Conservation (phyloP, 495 filamentous ascomycete species). For the Cladorrhinum samala region DNA sequence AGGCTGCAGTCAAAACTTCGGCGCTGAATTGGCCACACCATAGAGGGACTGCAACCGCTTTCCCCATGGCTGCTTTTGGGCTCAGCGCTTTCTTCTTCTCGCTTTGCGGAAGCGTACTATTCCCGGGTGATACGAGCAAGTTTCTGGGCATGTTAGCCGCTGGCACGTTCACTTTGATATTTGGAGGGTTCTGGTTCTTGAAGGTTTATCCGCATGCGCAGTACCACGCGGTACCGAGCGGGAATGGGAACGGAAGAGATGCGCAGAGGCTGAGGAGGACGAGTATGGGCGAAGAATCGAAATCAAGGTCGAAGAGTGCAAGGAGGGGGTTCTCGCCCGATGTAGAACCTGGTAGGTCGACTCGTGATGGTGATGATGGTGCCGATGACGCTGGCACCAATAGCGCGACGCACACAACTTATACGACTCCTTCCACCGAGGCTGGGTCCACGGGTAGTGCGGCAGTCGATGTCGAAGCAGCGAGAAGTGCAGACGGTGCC, state of each 20-base stretch:
- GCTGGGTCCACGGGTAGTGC: slow-evolving; percentile 16
- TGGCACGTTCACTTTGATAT: slow-evolving; percentile 70
- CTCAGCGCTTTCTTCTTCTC: slow-evolving; percentile 97
- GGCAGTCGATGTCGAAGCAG: slow-evolving; percentile 33
- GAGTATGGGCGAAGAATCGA: slow-evolving; percentile 46
- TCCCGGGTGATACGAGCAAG: slow-evolving; percentile 73
- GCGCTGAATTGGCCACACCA: slow-evolving; percentile 90
- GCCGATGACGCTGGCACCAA: too few species aligned
- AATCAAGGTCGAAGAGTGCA: background rate
- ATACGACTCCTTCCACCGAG: slow-evolving; percentile 24
- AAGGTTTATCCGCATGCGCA: slow-evolving; percentile 60
- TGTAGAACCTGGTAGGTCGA: slow-evolving; percentile 66
- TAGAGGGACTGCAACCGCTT: slow-evolving; percentile 88
- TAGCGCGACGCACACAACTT: slow-evolving; percentile 27
- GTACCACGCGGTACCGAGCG: slow-evolving; percentile 59
- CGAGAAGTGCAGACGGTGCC: slow-evolving; percentile 24
- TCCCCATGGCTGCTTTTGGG: slow-evolving; percentile 88
- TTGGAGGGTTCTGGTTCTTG: slow-evolving; percentile 74
- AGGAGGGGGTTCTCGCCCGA: slow-evolving; percentile 25
- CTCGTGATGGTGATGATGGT: background rate
- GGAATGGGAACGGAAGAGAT: slow-evolving; percentile 38
- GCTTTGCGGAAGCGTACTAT: slow-evolving; percentile 63
- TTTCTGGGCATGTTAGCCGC: slow-evolving; percentile 75
- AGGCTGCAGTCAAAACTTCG: slow-evolving; percentile 77
- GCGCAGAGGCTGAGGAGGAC: slow-evolving; percentile 58